phyloP scores from a whole-genome alignment of 495 filamentous ascomycete genomes.

The Penicillium lividum region DNA sequence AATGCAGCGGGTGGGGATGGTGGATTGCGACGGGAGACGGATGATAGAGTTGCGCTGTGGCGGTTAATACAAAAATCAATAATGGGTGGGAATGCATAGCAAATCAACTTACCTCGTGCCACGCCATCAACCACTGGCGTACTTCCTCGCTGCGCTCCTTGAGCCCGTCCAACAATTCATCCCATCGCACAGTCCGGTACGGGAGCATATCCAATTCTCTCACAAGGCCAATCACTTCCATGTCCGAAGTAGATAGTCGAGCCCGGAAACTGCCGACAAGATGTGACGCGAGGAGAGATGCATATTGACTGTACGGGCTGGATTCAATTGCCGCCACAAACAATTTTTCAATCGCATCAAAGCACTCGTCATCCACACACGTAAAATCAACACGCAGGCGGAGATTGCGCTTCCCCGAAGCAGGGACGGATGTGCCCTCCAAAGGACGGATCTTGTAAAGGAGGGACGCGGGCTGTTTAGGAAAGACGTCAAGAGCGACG shows the following conservation, averaged over 20 bases:
- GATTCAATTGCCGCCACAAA: slow-evolving; percentile 44
- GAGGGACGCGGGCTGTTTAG: slow-evolving; percentile 78
- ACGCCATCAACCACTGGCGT: slow-evolving; percentile 44
- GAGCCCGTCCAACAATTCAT: slow-evolving; percentile 41
- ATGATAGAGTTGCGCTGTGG: slow-evolving; percentile 38
- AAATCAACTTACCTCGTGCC: slow-evolving; percentile 47
- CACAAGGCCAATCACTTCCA: slow-evolving; percentile 51
- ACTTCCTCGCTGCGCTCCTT: slow-evolving; percentile 39
- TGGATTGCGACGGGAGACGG: slow-evolving; percentile 33
- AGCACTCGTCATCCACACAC: slow-evolving; percentile 67
- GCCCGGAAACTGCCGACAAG: slow-evolving; percentile 54
- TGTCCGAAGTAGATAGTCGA: slow-evolving; percentile 57
- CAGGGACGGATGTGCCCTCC: slow-evolving; percentile 23
- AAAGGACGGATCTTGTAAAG: slow-evolving; percentile 68
- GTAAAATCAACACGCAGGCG: slow-evolving; percentile 75
- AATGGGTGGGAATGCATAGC: slow-evolving; percentile 4
- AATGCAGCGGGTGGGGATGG: slow-evolving; percentile 44
- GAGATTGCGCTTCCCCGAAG: slow-evolving; percentile 50
- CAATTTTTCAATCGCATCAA: slow-evolving; percentile 41
- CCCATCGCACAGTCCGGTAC: slow-evolving; percentile 45
- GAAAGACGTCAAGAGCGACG: slow-evolving; percentile 66
- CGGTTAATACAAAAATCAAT: slow-evolving; percentile 1
- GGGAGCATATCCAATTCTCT: slow-evolving; percentile 44
- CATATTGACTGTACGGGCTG: slow-evolving; percentile 46
- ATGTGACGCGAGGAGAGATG: slow-evolving; percentile 49